Percentiles rank a stretch among this genome's conserved stretches.
Evolutionary conservation across 2,329 filamentous ascomycete genomes (phyloP).

Genomic region (Monosporascus sp.): DNA sequence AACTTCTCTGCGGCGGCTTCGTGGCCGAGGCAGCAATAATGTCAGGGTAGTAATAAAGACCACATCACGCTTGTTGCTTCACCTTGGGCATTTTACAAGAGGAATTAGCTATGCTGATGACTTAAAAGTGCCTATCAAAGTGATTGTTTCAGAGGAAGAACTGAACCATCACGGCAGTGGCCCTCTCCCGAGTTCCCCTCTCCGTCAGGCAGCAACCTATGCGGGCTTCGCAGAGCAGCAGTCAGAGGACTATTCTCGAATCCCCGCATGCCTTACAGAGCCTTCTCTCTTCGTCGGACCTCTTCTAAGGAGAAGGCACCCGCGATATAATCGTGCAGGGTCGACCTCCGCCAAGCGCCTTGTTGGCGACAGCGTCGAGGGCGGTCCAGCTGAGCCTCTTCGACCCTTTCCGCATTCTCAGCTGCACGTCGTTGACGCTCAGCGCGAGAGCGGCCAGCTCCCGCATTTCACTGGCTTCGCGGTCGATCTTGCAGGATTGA

Average conservation of each 20-base stretch:
- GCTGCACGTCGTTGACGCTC: constrained; percentile 20
- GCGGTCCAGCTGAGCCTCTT: constrained; percentile 37
- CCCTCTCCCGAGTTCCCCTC: neutral
- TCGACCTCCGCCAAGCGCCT: constrained; percentile 13
- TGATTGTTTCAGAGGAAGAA: too few relatives aligned
- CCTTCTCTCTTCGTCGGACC: constrained; percentile 10
- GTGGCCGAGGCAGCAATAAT: too few relatives aligned
- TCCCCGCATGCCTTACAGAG: constrained; percentile 12
- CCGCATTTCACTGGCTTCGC: constrained; percentile 36
- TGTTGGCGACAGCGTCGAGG: constrained; percentile 28
- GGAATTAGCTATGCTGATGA: too few relatives aligned
- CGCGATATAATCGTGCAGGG: constrained; percentile 23
- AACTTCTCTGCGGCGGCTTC: too few relatives aligned
- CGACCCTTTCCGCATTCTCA: constrained; percentile 14
- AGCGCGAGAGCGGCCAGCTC: constrained; percentile 35
- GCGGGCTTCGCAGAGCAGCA: constrained; percentile 5
- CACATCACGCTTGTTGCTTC: too few relatives aligned
- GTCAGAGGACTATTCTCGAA: constrained; percentile 15
- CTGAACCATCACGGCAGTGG: too few relatives aligned
- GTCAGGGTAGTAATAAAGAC: too few relatives aligned
- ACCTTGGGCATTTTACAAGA: too few relatives aligned
- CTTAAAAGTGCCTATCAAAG: too few relatives aligned
- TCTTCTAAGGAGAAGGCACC: constrained; percentile 24
- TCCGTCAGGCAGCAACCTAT: constrained; percentile 1
- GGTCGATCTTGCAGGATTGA: constrained; percentile 31